phyloP scores from a whole-genome alignment of 192 early-diverging fungal species.

The Diversispora eburnea region DNA sequence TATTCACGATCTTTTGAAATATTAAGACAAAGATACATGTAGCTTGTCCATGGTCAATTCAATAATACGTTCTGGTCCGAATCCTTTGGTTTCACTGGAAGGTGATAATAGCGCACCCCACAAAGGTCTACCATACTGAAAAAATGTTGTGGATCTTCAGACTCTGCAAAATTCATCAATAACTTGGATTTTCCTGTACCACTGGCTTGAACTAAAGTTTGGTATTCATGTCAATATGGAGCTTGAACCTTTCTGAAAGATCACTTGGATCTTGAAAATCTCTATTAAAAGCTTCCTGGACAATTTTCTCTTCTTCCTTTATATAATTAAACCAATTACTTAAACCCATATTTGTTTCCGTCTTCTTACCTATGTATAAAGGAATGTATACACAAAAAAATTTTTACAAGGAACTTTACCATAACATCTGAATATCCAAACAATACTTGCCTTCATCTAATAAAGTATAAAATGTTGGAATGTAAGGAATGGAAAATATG shows the following conservation, averaged over 20 bases:
- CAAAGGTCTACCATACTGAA: not conserved
- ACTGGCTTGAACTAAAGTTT: conserved; percentile 9
- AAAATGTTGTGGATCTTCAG: conserved; percentile 1
- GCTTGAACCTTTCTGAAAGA: not conserved
- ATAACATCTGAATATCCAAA: too few relatives aligned
- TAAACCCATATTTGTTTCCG: too few relatives aligned
- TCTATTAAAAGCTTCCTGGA: too few relatives aligned
- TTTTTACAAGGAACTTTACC: too few relatives aligned
- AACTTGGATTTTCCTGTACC: conserved; percentile 5
- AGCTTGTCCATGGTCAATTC: not conserved
- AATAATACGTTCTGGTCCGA: not conserved
- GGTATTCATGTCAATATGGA: not conserved
- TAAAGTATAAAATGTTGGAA: too few relatives aligned
- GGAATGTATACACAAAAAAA: too few relatives aligned
- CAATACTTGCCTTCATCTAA: too few relatives aligned
- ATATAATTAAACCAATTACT: too few relatives aligned
- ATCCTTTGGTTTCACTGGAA: not conserved
- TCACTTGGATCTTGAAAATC: not conserved
- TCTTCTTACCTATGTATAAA: too few relatives aligned
- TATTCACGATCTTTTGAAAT: not conserved
- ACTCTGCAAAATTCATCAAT: conserved; percentile 7
- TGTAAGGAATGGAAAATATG: too few relatives aligned
- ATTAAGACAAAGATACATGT: not conserved
- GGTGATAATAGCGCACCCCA: not conserved
- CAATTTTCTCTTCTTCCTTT: too few relatives aligned